Conservation (phyloP, 164 flowering plant genomes). For the Echeveria elegans region DNA sequence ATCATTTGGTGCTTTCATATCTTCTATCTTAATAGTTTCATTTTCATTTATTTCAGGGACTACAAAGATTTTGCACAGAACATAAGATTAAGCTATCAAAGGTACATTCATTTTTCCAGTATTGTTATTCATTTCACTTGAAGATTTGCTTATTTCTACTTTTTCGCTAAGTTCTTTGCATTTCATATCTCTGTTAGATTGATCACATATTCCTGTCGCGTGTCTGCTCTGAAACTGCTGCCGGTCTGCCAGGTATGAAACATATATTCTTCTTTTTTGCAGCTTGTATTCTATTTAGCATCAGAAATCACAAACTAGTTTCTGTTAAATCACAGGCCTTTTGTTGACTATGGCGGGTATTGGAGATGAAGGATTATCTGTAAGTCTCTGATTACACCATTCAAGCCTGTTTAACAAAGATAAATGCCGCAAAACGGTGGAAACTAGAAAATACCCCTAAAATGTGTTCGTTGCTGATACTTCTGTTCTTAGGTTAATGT, state of each 20-base stretch:
- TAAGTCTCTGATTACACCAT: slow-evolving; percentile 32
- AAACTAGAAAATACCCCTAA: not conserved
- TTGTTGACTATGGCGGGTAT: slow-evolving; percentile 91
- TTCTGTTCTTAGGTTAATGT: slow-evolving; percentile 59
- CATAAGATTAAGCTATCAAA: slow-evolving; percentile 92
- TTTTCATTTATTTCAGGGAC: slow-evolving; percentile 44
- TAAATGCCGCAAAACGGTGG: not conserved
- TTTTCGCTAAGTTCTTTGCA: not conserved
- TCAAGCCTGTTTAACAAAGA: not conserved
- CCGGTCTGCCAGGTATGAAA: slow-evolving; percentile 89
- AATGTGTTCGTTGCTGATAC: not conserved
- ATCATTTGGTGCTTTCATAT: not conserved
- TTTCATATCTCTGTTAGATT: slow-evolving; percentile 38
- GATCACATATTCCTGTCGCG: slow-evolving; percentile 96
- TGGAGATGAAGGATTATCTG: slow-evolving; percentile 91
- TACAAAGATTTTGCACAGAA: slow-evolving; percentile 93
- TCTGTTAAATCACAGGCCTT: slow-evolving; percentile 43
- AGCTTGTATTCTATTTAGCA: not conserved
- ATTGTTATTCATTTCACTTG: not conserved
- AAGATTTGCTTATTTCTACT: not conserved
- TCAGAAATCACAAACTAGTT: not conserved
- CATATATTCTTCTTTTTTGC: slow-evolving; percentile 1
- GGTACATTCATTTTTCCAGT: slow-evolving; percentile 26
- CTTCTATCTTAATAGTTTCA: not conserved
- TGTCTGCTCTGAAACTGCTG: slow-evolving; percentile 98